Conservation (phyloP, 2,329 filamentous ascomycete species). For the Claviceps sp. region DNA sequence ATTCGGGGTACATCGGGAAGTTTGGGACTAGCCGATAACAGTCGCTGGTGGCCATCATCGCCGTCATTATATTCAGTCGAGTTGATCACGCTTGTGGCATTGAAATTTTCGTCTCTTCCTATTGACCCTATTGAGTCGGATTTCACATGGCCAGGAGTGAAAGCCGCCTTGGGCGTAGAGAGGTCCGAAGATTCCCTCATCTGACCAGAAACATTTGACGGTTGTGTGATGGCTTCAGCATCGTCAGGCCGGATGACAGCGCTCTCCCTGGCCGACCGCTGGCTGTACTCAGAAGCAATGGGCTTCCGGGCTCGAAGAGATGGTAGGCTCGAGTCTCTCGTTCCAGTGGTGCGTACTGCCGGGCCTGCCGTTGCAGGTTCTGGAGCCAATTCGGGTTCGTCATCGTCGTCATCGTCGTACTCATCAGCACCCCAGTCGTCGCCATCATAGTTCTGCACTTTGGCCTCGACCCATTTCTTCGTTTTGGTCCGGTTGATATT, state of each 20-base stretch:
- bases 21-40: conserved; percentile 39
- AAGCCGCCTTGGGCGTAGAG: conserved; percentile 37
- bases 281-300: not conserved
- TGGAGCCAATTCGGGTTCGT: conserved; percentile 26
- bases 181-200: conserved; percentile 52
- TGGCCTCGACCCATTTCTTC: conserved; percentile 89
- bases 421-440: conserved; percentile 81
- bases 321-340: conserved; percentile 4
- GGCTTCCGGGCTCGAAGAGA: conserved; percentile 5
- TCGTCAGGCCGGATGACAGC: not conserved
- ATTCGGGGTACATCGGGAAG: conserved; percentile 44
- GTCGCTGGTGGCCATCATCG: conserved; percentile 6
- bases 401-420: conserved; percentile 62
- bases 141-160: not conserved
- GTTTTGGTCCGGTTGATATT: conserved; percentile 86
- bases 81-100: not conserved
- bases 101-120: not conserved
- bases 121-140: conserved; percentile 1
- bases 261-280: not conserved
- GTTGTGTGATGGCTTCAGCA: conserved; percentile 15
- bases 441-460: conserved; percentile 74
- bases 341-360: not conserved
- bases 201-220: conserved; percentile 65
- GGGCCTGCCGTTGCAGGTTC: not conserved
- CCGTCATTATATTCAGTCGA: not conserved